phyloP scores from a whole-genome alignment of 2,329 filamentous ascomycete species.

The Aspergillus ustus region DNA sequence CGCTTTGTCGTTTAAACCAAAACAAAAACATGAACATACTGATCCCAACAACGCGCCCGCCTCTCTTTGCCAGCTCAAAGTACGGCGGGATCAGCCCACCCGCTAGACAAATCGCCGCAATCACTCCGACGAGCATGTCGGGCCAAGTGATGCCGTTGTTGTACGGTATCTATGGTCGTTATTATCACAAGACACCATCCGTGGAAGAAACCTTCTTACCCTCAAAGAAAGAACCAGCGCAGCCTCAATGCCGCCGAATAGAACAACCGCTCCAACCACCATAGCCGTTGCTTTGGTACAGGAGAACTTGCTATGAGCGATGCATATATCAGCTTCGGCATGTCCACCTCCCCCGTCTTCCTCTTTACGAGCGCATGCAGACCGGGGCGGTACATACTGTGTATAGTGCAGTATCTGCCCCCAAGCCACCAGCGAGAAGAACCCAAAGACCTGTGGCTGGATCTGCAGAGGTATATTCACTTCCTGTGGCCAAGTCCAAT shows the following conservation, averaged over 20 bases:
- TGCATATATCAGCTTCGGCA: slow-evolving; percentile 12
- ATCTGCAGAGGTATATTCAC: slow-evolving; percentile 60
- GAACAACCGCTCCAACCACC: slow-evolving; percentile 44
- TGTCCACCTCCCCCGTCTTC: not conserved
- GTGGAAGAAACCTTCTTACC: slow-evolving; percentile 40
- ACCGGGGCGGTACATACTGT: slow-evolving; percentile 40
- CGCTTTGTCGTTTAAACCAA: not conserved
- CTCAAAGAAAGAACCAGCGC: slow-evolving; percentile 62
- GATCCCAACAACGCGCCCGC: slow-evolving; percentile 65
- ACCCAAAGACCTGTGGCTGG: slow-evolving; percentile 59
- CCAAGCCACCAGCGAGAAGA: slow-evolving; percentile 57
- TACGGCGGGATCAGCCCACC: slow-evolving; percentile 65
- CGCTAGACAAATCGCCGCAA: slow-evolving; percentile 62
- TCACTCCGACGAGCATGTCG: slow-evolving; percentile 60
- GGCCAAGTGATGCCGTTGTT: slow-evolving; percentile 58
- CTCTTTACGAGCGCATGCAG: not conserved
- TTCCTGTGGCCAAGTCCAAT: slow-evolving; percentile 42
- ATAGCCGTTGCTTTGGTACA: slow-evolving; percentile 53
- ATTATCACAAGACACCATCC: not conserved
- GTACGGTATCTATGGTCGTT: slow-evolving; percentile 56
- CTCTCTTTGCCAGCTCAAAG: slow-evolving; percentile 64
- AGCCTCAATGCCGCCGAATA: slow-evolving; percentile 60
- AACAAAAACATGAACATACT: slow-evolving; percentile 45
- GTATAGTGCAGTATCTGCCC: slow-evolving; percentile 58
- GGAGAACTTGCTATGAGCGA: slow-evolving; percentile 36